A percentile compares a stretch with the other conserved stretches of the same genome.
phyloP scores from a whole-genome alignment of 306 rosid species.

The Rosa chinensis region DNA sequence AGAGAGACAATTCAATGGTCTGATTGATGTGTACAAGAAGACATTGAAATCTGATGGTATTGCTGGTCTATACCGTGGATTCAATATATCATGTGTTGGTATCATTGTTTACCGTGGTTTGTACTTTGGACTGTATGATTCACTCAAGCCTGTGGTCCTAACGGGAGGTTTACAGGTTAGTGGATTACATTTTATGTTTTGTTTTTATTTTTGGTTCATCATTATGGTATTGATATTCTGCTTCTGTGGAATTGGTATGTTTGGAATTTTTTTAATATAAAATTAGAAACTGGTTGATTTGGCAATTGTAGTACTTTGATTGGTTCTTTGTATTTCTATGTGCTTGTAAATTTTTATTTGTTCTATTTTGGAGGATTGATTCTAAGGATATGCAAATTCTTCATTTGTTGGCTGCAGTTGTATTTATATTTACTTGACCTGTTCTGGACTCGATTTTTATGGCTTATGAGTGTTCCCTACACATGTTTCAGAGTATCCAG shows the following conservation, averaged over 20 bases:
- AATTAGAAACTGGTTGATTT: too few species aligned
- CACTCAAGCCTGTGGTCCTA: slow-evolving; percentile 72
- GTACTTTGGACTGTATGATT: slow-evolving; percentile 86
- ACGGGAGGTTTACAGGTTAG: slow-evolving; percentile 67
- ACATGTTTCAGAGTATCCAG: not conserved
- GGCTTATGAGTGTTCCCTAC: not conserved
- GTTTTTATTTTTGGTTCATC: not conserved
- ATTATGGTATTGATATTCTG: not conserved
- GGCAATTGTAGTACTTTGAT: not conserved
- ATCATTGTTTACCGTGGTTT: slow-evolving; percentile 91
- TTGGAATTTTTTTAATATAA: too few species aligned
- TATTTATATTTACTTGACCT: not conserved
- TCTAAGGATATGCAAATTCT: not conserved
- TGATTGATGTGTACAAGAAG: slow-evolving; percentile 81
- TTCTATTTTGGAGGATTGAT: too few species aligned
- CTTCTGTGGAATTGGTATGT: not conserved
- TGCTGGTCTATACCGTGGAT: slow-evolving; percentile 93
- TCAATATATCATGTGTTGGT: slow-evolving; percentile 80
- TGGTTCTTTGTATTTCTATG: too few species aligned
- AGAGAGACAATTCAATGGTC: slow-evolving; percentile 85
- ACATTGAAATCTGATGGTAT: slow-evolving; percentile 71
- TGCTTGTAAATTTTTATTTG: too few species aligned
- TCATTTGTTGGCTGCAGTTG: not conserved
- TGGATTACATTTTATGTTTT: not conserved
- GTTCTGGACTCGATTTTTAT: not conserved